Base-by-base conservation (phyloP, 345 rosid species). In the Nephelium lappaceum region DNA sequence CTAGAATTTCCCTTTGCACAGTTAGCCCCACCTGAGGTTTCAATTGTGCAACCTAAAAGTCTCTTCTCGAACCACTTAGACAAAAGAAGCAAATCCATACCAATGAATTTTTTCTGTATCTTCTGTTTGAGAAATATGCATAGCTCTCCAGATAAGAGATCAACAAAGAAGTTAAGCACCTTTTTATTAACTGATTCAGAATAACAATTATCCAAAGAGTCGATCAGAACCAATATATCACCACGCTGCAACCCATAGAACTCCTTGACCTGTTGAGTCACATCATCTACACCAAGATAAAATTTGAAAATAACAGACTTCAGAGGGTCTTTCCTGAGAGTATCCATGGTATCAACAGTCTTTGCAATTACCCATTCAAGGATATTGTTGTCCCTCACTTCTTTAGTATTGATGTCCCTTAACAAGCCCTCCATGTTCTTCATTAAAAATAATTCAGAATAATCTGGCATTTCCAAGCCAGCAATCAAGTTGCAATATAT, bases 1-100 rank as follows among this genome's bases (percentile, higher is more conserved):
- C 77, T 79, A 76, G 94, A 89, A 84, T 78, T 91, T 81, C 84
- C 95, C 86, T 85, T 91, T 75, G 88, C 87, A 85, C 79, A 77
- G 74, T 70, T 82, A 75, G 75, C 67, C 47, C 90, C 93, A 69
- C 82, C 89, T 27, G 88, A 74, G 62, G 84, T 81, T 77, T 92
- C 95, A 80, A 78, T 66, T 65, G 78, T 62, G 85, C 86, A 86
- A 85, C 99, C 97, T 80, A 94, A 86, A 74, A 96, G 87, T 84
- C 93, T 90, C 83, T 86, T 89, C 93, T 93, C 99, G 85, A 96
- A 83, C 99, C 97, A 92, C 77, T 85, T 86, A 71, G 97, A 94
- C 85, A 96, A 81, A 72, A 66, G 47, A 79, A 57, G 77, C 84
- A 87, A 65, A 85, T 92, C 98, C 97, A 91, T 91, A 74, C 83